These are phyloP conservation scores for Epichloe uncinata DNA, from an alignment of 2,329 filamentous ascomycete species.

Conservation along the genomic window DNA sequence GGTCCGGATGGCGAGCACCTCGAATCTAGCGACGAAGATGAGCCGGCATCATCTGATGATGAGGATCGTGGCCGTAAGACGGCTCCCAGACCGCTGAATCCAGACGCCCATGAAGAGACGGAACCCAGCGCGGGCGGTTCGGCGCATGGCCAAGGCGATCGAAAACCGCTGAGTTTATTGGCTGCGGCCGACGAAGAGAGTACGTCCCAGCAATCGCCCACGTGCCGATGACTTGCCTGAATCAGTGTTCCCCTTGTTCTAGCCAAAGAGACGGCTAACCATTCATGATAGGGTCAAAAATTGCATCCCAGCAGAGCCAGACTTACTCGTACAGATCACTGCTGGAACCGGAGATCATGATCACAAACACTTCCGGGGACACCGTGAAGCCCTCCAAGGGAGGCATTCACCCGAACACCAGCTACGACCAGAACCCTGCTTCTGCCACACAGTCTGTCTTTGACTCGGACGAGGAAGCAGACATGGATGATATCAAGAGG, in stretches of 20 bases:
- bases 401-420: constrained; percentile 68
- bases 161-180: constrained; percentile 46
- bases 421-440: constrained; percentile 58
- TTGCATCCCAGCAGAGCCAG: constrained; percentile 33
- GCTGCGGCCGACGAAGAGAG: constrained; percentile 69
- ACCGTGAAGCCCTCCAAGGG: constrained; percentile 42
- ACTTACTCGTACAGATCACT: constrained; percentile 48
- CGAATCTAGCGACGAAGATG: constrained; percentile 61
- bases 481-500: constrained; percentile 70
- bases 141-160: constrained; percentile 22
- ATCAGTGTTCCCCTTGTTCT: background rate
- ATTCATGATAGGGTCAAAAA: constrained; percentile 33
- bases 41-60: constrained; percentile 48
- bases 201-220: constrained; percentile 29
- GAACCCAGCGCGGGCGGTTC: constrained; percentile 20
- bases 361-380: constrained; percentile 50
- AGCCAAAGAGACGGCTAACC: background rate
- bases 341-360: constrained; percentile 52
- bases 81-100: constrained; percentile 32
- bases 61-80: constrained; percentile 52
- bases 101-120: constrained; percentile 22
- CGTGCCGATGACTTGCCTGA: background rate
- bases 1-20: constrained; percentile 53
- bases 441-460: constrained; percentile 45
- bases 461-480: constrained; percentile 77